Evolutionary conservation across 2,329 filamentous ascomycete genomes (phyloP).

Genomic region (Aspergillus eucalypticola): DNA sequence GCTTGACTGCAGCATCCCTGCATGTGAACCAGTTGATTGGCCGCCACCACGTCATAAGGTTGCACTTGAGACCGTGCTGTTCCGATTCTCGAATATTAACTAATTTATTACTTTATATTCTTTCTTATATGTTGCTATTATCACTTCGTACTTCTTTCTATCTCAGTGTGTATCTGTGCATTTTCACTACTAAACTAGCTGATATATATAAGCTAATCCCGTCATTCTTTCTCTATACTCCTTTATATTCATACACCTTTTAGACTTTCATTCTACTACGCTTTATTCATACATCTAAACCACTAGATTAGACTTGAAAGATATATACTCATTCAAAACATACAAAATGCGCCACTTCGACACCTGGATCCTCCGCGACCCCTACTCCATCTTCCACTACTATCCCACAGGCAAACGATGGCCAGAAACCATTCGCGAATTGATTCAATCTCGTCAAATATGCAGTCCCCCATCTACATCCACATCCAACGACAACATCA

Average conservation of each 20-base stretch:
- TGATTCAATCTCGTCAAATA: constrained; percentile 40
- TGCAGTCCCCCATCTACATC: constrained; percentile 26
- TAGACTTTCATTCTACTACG: no score
- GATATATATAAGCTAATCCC: neutral
- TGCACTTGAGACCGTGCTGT: constrained; percentile 15
- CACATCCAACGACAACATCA: neutral
- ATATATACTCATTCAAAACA: neutral
- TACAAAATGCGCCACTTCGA: constrained; percentile 41
- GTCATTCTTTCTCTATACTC: no score
- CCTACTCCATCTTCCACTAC: constrained; percentile 43
- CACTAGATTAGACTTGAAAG: neutral
- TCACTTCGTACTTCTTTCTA: neutral
- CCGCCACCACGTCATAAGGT: constrained; percentile 31
- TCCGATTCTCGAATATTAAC: neutral
- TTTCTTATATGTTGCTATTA: neutral
- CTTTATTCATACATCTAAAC: neutral
- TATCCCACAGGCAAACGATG: constrained; percentile 38
- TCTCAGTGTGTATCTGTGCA: neutral
- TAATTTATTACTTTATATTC: neutral
- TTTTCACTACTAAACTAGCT: neutral
- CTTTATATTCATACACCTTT: no score
- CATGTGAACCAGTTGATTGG: constrained; percentile 10
- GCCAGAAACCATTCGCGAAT: constrained; percentile 36
- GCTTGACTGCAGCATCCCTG: neutral
- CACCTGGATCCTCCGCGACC: constrained; percentile 41